A percentile compares a stretch with the other conserved stretches of the same genome.
Conservation (phyloP, 306 rosid genomes). For the Begonia masoniana region DNA sequence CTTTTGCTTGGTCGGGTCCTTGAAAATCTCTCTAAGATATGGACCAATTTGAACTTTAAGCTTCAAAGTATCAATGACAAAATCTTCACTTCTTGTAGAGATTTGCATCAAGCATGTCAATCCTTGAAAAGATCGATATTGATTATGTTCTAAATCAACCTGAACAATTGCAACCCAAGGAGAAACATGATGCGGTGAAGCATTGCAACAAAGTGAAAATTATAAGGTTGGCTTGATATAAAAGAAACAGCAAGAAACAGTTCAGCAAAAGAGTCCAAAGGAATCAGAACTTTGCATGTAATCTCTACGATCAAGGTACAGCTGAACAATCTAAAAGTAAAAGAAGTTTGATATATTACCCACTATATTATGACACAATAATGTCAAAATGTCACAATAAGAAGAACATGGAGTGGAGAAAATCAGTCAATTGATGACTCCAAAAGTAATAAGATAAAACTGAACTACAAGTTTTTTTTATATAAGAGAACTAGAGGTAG, state of each 20-base stretch:
- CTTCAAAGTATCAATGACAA: constrained; percentile 77
- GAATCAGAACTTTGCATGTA: background rate
- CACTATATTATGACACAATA: too few relatives aligned
- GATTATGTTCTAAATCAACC: constrained; percentile 98
- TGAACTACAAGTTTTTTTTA: too few relatives aligned
- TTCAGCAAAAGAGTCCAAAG: background rate
- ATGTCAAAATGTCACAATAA: too few relatives aligned
- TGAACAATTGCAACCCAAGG: constrained; percentile 12
- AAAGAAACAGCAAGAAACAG: background rate
- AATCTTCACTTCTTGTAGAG: constrained; percentile 88
- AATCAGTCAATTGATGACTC: too few relatives aligned
- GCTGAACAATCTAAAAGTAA: too few relatives aligned
- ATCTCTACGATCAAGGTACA: background rate
- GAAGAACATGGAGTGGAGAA: too few relatives aligned
- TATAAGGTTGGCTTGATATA: background rate
- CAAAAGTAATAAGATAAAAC: too few relatives aligned
- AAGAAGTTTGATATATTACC: too few relatives aligned
- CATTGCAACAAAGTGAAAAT: background rate
- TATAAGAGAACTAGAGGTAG: too few relatives aligned
- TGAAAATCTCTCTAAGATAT: constrained; percentile 74
- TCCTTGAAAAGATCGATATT: constrained; percentile 93
- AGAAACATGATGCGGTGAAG: background rate
- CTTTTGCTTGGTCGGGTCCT: constrained; percentile 88
- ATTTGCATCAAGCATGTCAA: constrained; percentile 96
- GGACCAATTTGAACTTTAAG: constrained; percentile 86